Evolutionary conservation across 179 eudicot species (phyloP).

Genomic region (Vitellaria paradoxa): DNA sequence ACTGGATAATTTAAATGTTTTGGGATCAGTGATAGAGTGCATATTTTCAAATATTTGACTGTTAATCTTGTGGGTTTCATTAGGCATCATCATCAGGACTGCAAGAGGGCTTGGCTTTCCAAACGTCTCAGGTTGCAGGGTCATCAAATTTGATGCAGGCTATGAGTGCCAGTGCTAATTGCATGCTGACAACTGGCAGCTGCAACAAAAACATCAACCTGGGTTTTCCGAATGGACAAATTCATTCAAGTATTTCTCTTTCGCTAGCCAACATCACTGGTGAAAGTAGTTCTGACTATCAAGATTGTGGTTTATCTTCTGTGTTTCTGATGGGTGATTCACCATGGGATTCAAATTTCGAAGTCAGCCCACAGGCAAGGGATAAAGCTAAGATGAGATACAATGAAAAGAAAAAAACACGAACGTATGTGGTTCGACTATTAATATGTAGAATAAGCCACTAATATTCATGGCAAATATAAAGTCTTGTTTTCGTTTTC

Average conservation of each 20-base stretch:
- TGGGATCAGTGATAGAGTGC: not conserved
- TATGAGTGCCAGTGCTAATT: slow-evolving; percentile 25
- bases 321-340: slow-evolving; percentile 38
- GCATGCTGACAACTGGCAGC: slow-evolving; percentile 30
- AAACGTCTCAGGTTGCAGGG: slow-evolving; percentile 20
- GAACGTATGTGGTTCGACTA: slow-evolving; percentile 30
- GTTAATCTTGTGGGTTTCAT: not conserved
- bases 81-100: slow-evolving; percentile 39
- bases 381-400: slow-evolving; percentile 67
- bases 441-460: not conserved
- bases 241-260: slow-evolving; percentile 34
- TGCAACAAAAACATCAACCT: slow-evolving; percentile 29
- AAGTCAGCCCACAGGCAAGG: slow-evolving; percentile 48
- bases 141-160: slow-evolving; percentile 31
- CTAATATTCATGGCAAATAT: not conserved
- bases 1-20: not conserved
- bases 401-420: slow-evolving; percentile 58
- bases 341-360: slow-evolving; percentile 44
- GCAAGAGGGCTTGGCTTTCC: slow-evolving; percentile 29
- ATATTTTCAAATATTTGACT: not conserved
- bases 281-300: slow-evolving; percentile 52
- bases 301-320: slow-evolving; percentile 52
- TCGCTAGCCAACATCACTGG: slow-evolving; percentile 43
- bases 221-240: slow-evolving; percentile 25
- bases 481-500: not conserved